Conservation (phyloP, 2,329 filamentous ascomycete species). For the Ophiostoma fasciatum region DNA sequence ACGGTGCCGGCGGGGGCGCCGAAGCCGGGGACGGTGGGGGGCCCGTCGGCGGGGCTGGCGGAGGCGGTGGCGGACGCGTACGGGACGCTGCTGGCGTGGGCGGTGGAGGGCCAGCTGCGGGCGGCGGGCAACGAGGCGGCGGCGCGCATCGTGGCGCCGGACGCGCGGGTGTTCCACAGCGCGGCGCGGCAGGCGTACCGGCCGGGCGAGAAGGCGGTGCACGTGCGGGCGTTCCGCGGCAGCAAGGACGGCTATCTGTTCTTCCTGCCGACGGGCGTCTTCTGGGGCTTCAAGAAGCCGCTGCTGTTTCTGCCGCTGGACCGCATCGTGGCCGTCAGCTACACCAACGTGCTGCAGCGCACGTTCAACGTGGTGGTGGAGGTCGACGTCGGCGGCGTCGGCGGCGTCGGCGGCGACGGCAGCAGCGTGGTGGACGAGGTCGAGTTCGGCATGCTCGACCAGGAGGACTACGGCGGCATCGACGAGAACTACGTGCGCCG, state of each 20-base stretch:
- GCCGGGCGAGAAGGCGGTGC: slow-evolving; percentile 47
- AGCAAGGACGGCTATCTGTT: slow-evolving; percentile 56
- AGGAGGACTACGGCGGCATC: slow-evolving; percentile 51
- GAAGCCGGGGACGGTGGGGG: slow-evolving; percentile 42
- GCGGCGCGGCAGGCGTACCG: slow-evolving; percentile 41
- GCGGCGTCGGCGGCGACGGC: slow-evolving; percentile 28
- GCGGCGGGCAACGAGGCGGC: slow-evolving; percentile 28
- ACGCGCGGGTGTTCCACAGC: slow-evolving; percentile 43
- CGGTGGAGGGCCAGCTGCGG: slow-evolving; percentile 36
- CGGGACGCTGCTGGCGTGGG: slow-evolving; percentile 46
- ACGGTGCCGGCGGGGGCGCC: slow-evolving; percentile 45
- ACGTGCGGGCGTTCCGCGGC: slow-evolving; percentile 51
- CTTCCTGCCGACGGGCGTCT: slow-evolving; percentile 49
- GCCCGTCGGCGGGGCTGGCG: slow-evolving; percentile 33
- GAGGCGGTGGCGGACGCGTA: slow-evolving; percentile 43
- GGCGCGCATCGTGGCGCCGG: slow-evolving; percentile 33
- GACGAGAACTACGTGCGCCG: slow-evolving; percentile 46
- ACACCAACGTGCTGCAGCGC: slow-evolving; percentile 50
- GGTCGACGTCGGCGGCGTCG: slow-evolving; percentile 28
- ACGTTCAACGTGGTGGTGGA: slow-evolving; percentile 56
- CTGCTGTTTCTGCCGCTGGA: slow-evolving; percentile 48
- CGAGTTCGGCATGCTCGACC: slow-evolving; percentile 56
- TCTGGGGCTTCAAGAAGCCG: slow-evolving; percentile 60
- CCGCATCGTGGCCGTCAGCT: slow-evolving; percentile 47
- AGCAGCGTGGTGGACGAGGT: slow-evolving; percentile 40